These are phyloP conservation scores for Aspergillus panamensis DNA, from an alignment of 495 filamentous ascomycete species.

Conservation along the genomic window DNA sequence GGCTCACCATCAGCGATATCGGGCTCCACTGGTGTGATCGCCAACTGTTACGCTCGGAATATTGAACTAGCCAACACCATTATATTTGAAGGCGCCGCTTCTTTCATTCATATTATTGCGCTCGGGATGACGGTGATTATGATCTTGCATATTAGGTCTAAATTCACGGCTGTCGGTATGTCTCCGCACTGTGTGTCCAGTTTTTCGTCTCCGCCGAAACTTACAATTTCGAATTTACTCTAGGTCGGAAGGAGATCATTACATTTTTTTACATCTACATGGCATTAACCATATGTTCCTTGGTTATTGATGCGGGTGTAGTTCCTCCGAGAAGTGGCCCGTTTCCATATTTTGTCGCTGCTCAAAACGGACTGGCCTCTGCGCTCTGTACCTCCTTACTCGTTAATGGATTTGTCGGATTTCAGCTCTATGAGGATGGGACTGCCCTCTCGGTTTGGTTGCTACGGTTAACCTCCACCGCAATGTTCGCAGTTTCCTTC, in stretches of 20 bases:
- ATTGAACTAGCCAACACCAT: conserved; percentile 97
- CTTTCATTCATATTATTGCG: conserved; percentile 89
- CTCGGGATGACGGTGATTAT: conserved; percentile 92
- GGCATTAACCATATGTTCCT: conserved; percentile 79
- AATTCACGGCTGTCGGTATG: conserved; percentile 98
- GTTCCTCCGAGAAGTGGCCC: conserved; percentile 73
- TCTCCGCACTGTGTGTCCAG: conserved; percentile 19
- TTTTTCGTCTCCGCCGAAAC: neutral
- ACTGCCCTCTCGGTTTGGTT: conserved; percentile 94
- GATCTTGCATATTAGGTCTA: conserved; percentile 92
- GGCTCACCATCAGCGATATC: conserved; percentile 63
- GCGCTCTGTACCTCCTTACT: conserved; percentile 84
- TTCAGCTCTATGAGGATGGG: conserved; percentile 98
- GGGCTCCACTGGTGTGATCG: conserved; percentile 72
- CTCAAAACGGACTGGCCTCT: conserved; percentile 85
- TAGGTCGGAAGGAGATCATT: conserved; percentile 96
- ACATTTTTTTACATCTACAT: conserved; percentile 98
- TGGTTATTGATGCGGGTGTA: conserved; percentile 91
- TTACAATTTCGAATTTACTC: neutral
- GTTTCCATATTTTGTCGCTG: conserved; percentile 88
- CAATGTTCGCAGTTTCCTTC: conserved; percentile 83
- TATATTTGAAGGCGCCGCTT: conserved; percentile 91
- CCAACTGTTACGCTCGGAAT: conserved; percentile 89
- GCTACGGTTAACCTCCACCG: conserved; percentile 68
- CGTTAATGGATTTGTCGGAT: conserved; percentile 98